These are phyloP conservation scores for Cadophora malorum DNA, from an alignment of 2,329 filamentous ascomycete species.

Conservation along the genomic window DNA sequence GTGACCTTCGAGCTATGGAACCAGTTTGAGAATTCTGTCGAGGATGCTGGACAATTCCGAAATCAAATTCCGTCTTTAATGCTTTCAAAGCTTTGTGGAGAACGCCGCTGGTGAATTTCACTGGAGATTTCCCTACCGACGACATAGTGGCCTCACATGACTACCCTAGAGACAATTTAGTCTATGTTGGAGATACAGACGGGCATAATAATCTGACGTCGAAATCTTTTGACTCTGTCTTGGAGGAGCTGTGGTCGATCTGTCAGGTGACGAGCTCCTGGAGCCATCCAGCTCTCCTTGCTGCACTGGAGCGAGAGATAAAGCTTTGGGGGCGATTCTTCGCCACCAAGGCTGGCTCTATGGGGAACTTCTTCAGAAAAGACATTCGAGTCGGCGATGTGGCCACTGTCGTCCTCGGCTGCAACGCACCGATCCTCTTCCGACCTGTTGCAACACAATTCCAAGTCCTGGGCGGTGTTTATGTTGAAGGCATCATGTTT, in stretches of 20 bases:
- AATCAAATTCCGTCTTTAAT: background rate
- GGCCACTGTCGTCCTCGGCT: constrained; percentile 22
- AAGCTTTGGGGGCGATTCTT: background rate
- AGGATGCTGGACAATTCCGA: background rate
- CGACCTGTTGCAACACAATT: constrained; percentile 10
- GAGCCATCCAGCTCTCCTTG: background rate
- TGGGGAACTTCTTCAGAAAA: background rate
- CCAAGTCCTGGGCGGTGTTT: constrained; percentile 21
- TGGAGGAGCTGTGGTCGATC: background rate
- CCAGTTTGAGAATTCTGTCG: background rate
- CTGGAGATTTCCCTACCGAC: too few relatives aligned
- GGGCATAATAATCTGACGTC: too few relatives aligned
- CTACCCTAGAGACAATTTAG: background rate
- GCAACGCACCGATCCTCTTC: constrained; percentile 18
- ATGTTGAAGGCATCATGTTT: constrained; percentile 27
- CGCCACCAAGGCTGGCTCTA: background rate
- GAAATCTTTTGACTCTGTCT: too few relatives aligned
- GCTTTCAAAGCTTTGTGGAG: constrained; percentile 1
- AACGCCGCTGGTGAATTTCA: background rate
- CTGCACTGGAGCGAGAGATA: background rate
- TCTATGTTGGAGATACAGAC: background rate
- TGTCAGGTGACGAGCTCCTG: background rate
- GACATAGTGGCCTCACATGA: too few relatives aligned
- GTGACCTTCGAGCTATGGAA: background rate
- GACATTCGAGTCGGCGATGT: constrained; percentile 9